These are phyloP conservation scores for Cylindrotheca fusiformis DNA, from an alignment of 108 stramenopile species.

Conservation along the genomic window DNA sequence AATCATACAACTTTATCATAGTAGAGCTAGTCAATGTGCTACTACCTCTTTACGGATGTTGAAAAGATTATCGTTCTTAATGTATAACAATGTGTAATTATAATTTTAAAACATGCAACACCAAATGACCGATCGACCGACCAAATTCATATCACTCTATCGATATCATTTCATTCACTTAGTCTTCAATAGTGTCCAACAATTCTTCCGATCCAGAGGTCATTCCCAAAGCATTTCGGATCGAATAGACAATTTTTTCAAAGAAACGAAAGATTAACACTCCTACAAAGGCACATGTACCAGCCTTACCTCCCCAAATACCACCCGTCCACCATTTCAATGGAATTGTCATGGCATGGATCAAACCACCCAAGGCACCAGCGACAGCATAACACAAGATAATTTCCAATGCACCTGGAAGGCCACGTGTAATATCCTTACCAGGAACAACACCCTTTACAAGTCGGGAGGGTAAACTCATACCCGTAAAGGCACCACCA, in stretches of 20 bases:
- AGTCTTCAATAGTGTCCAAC: no score
- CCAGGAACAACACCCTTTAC: slow-evolving; percentile 18
- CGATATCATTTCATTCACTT: no score
- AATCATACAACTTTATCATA: no score
- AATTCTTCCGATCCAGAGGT: no score
- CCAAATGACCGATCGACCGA: no score
- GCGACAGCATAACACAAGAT: slow-evolving; percentile 35
- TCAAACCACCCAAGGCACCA: slow-evolving; percentile 50
- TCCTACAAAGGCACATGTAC: slow-evolving; percentile 59
- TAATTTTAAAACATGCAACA: no score
- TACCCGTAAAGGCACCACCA: slow-evolving; percentile 64
- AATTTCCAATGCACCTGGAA: slow-evolving; percentile 8
- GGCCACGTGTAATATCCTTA: no score
- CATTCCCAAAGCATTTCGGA: neutral
- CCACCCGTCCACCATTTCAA: slow-evolving; percentile 54
- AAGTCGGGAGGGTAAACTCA: slow-evolving; percentile 56
- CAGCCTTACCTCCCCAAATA: slow-evolving; percentile 73
- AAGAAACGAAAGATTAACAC: neutral
- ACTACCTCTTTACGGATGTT: no score
- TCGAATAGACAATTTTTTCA: neutral
- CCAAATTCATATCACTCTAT: no score
- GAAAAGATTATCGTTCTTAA: no score
- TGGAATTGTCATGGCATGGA: slow-evolving; percentile 56
- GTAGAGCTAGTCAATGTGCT: no score
- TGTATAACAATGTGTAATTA: no score